Evolutionary conservation across 371 early-diverging fungal genomes (phyloP), one percentile per base, ranked within the genome.

Genomic region (Modicella reniformis): DNA sequence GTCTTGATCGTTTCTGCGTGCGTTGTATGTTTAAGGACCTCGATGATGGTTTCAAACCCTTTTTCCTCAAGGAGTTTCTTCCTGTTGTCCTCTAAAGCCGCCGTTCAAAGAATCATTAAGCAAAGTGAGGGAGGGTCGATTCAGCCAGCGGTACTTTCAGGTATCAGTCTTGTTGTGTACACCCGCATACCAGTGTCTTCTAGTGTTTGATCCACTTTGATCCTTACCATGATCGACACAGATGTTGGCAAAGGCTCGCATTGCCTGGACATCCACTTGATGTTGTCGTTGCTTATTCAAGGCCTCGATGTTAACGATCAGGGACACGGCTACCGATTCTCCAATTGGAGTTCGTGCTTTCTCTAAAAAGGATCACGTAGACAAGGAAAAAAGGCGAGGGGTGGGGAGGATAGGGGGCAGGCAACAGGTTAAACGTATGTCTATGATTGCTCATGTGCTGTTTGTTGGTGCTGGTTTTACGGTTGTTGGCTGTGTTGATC

Each of bases 161-260:
- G n/a, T n/a, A n/a, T n/a, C n/a, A n/a, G n/a, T n/a, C n/a, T n/a
- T n/a, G n/a, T n/a, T n/a, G n/a, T n/a, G n/a, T n/a, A n/a, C n/a
- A n/a, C n/a, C n/a, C n/a, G n/a, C n/a, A n/a, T n/a, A n/a, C n/a
- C n/a, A n/a, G n/a, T n/a, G n/a, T n/a, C n/a, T n/a, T n/a, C n/a
- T n/a, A n/a, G n/a, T n/a, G n/a, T n/a, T n/a, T n/a, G 40, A 40
- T 15, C 10, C 7, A 40, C 40, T n/a, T 5, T 30, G 64, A 47
- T 23, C 12, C 59, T 65, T 84, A 92, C 94, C 92, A 70, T 92
- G 83, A 76, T 94, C 93, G 77, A 88, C 91, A 63, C 93, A 94
- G 34, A 92, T 75, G 66, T 94, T 94, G 19, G 91, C 94, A 29
- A 92, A 68, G 1, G 90, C 90, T 13, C 94, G 85, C 40, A 93